A percentile compares a stretch with the other conserved stretches of the same genome.
Evolutionary conservation across 441 rosid species (phyloP).

Genomic region (Bocquillonia castaneifolia): DNA sequence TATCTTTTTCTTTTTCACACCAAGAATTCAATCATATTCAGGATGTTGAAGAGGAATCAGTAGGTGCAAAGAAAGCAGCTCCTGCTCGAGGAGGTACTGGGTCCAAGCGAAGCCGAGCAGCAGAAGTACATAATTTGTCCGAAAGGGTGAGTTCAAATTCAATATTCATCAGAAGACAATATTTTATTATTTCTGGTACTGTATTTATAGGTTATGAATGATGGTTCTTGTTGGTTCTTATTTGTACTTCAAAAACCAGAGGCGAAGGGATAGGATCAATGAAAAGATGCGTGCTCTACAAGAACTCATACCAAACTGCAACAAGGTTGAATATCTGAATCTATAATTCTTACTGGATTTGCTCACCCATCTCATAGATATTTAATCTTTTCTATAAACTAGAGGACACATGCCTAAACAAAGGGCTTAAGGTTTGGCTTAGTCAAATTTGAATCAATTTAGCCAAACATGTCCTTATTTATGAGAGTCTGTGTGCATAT

Average conservation of each 20-base stretch:
- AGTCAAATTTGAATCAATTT: neutral
- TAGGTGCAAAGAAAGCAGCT: slow-evolving; percentile 42
- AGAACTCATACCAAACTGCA: slow-evolving; percentile 91
- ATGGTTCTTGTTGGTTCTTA: slow-evolving; percentile 11
- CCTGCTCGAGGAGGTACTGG: slow-evolving; percentile 40
- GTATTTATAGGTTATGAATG: neutral
- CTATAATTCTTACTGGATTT: slow-evolving; percentile 8
- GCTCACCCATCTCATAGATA: neutral
- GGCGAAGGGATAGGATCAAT: slow-evolving; percentile 81
- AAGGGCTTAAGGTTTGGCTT: slow-evolving; percentile 1
- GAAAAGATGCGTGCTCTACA: slow-evolving; percentile 91
- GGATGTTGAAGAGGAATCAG: slow-evolving; percentile 73
- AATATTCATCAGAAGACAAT: neutral
- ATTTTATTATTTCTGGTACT: slow-evolving; percentile 10
- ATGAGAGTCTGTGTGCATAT: neutral
- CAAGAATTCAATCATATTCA: slow-evolving; percentile 25
- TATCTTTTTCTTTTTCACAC: slow-evolving; percentile 7
- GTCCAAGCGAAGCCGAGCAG: slow-evolving; percentile 80
- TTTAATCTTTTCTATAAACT: neutral
- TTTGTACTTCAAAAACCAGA: slow-evolving; percentile 40
- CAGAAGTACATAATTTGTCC: slow-evolving; percentile 91
- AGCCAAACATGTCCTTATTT: neutral
- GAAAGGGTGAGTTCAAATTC: slow-evolving; percentile 61
- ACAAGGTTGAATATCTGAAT: slow-evolving; percentile 46
- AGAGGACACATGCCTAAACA: neutral